These are phyloP conservation scores for Mycena sp. DNA, from an alignment of 1,284 basidiomycete species.

Conservation along the genomic window DNA sequence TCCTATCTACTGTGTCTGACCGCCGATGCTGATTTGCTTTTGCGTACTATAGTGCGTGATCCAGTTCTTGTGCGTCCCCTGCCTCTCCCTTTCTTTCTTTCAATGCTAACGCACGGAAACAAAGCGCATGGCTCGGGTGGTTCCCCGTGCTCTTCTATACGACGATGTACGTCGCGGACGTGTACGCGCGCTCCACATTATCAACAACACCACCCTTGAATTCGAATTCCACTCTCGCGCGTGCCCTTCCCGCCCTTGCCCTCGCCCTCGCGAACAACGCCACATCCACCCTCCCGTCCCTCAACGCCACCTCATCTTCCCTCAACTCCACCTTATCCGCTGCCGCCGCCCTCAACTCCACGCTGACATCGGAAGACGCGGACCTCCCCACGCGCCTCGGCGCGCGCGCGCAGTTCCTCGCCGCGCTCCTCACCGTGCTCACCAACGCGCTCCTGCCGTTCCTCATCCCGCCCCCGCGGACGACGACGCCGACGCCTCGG, in stretches of 20 bases:
- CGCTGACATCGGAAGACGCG: background rate
- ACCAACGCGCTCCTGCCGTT: conserved; percentile 80
- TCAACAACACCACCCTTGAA: background rate
- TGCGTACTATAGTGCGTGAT: conserved; percentile 61
- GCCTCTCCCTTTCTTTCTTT: background rate
- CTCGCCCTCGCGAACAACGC: background rate
- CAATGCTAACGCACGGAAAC: background rate
- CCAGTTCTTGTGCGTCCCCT: conserved; percentile 83
- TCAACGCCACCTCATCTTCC: conserved; percentile 28
- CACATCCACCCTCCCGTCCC: background rate
- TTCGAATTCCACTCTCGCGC: background rate
- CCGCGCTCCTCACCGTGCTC: conserved; percentile 74
- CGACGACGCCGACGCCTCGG: background rate
- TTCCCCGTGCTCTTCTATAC: conserved; percentile 92
- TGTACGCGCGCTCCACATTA: conserved; percentile 64
- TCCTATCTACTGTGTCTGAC: too few species aligned
- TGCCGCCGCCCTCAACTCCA: background rate
- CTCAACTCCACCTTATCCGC: conserved; percentile 9
- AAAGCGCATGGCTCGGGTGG: conserved; percentile 85
- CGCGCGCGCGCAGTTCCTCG: conserved; percentile 84
- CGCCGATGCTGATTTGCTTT: too few species aligned
- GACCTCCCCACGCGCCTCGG: conserved; percentile 83
- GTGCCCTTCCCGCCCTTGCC: background rate
- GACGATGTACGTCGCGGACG: conserved; percentile 86
- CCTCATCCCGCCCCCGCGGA: conserved; percentile 56